Conservation (phyloP, 768 basidiomycete species). For the Mycena albidolilacea region DNA sequence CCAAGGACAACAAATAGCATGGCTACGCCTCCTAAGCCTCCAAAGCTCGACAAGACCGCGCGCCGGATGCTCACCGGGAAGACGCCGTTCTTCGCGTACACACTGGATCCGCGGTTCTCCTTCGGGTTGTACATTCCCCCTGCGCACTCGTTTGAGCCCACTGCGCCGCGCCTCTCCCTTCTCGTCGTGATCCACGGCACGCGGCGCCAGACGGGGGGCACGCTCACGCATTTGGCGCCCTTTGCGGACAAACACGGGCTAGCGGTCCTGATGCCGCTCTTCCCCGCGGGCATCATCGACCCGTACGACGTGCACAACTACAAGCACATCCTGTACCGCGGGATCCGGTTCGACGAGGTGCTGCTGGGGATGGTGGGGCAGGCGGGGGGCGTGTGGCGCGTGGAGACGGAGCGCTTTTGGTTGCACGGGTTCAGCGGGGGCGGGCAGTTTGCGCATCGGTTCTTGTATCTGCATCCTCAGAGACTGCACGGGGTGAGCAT, state of each 20-base stretch:
- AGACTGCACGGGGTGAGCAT: constrained; percentile 40
- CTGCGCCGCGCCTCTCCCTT: constrained; percentile 27
- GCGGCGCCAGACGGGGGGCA: constrained; percentile 33
- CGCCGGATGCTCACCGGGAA: constrained; percentile 26
- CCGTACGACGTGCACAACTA: constrained; percentile 42
- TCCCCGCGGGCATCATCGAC: constrained; percentile 44
- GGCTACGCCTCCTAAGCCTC: not conserved
- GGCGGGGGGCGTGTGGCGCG: constrained; percentile 39
- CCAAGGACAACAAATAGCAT: no score
- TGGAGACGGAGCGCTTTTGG: constrained; percentile 36
- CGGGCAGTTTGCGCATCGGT: constrained; percentile 45
- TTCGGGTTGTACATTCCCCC: constrained; percentile 39
- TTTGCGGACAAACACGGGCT: constrained; percentile 37
- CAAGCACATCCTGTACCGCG: constrained; percentile 37
- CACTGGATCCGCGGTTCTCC: constrained; percentile 41
- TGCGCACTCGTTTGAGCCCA: constrained; percentile 9
- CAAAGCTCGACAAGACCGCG: constrained; percentile 24
- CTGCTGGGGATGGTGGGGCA: constrained; percentile 44
- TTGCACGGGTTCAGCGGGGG: constrained; percentile 47
- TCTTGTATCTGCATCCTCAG: constrained; percentile 41
- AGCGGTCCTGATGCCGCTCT: constrained; percentile 40
- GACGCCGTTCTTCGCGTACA: constrained; percentile 39
- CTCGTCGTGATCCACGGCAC: constrained; percentile 44
- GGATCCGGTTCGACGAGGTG: constrained; percentile 42
- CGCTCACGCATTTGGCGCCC: constrained; percentile 25